A percentile compares a stretch with the other conserved stretches of the same genome.
Conservation (phyloP, 2,329 filamentous ascomycete genomes). For the Polytolypa hystricis region DNA sequence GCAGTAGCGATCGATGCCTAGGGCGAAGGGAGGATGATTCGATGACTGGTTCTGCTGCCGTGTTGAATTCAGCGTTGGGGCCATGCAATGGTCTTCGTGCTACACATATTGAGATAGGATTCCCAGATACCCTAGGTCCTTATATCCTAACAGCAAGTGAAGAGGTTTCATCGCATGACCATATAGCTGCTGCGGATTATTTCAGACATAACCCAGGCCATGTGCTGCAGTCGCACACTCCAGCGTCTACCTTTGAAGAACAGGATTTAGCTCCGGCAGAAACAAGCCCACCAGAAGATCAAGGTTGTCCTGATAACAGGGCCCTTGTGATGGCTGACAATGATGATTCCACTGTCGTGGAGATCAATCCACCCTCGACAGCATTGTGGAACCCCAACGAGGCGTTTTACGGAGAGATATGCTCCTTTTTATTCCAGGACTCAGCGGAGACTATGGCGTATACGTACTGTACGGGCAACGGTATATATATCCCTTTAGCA, state of each 20-base stretch:
- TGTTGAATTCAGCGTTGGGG: background rate
- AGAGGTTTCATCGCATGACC: no score
- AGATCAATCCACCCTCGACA: background rate
- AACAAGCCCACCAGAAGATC: background rate
- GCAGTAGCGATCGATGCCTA: background rate
- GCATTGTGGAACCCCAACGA: background rate
- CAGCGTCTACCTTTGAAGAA: background rate
- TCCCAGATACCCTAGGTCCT: no score
- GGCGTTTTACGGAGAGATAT: background rate
- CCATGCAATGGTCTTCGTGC: no score
- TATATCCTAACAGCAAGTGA: no score
- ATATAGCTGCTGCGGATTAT: background rate
- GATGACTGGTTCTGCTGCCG: background rate
- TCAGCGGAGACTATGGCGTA: conserved; percentile 1
- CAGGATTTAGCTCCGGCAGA: background rate
- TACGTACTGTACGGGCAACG: background rate
- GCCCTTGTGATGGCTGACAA: no score
- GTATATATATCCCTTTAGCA: background rate
- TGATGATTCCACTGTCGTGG: background rate
- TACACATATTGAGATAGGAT: no score
- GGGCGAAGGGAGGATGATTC: background rate
- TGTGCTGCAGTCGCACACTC: background rate
- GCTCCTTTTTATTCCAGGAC: background rate
- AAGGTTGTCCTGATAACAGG: background rate
- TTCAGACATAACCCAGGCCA: background rate